A percentile compares a stretch with the other conserved stretches of the same genome.
phyloP scores from a whole-genome alignment of 2,329 filamentous ascomycete genomes.

The Aspergillus ochraceus region DNA sequence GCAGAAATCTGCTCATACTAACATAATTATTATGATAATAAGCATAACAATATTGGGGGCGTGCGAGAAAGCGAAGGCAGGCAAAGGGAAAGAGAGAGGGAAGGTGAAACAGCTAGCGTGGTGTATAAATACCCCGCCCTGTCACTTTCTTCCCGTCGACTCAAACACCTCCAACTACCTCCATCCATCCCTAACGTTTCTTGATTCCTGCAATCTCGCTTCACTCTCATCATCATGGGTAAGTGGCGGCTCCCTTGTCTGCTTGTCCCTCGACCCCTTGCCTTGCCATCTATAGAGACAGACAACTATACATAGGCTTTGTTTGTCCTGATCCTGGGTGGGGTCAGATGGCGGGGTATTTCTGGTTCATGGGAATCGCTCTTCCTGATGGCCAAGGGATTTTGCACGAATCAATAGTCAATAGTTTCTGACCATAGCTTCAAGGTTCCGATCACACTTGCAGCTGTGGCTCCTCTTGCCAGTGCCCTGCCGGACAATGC shows the following conservation, averaged over 20 bases:
- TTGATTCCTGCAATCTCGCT: background rate
- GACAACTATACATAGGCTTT: background rate
- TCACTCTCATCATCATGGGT: conserved; percentile 14
- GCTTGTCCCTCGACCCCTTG: background rate
- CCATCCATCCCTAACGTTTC: background rate
- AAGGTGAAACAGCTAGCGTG: background rate
- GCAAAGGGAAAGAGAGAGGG: background rate
- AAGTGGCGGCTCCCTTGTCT: background rate
- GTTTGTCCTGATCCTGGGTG: background rate
- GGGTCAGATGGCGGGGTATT: conserved; percentile 4
- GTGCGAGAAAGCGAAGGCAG: background rate
- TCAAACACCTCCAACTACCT: background rate
- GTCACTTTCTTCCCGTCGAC: background rate
- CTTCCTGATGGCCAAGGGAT: background rate
- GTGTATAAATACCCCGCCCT: conserved; percentile 22
- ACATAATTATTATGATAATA: too few species aligned
- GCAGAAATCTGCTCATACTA: conserved; percentile 28
- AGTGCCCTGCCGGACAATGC: conserved; percentile 43
- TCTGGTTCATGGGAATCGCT: background rate
- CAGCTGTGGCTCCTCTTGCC: conserved; percentile 43
- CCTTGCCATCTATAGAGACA: background rate
- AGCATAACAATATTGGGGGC: too few species aligned
- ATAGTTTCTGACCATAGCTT: background rate
- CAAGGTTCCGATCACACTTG: conserved; percentile 38
- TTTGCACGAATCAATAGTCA: background rate